Base-by-base conservation (phyloP, 768 basidiomycete genomes). In the Psilocybe cyanescens region DNA sequence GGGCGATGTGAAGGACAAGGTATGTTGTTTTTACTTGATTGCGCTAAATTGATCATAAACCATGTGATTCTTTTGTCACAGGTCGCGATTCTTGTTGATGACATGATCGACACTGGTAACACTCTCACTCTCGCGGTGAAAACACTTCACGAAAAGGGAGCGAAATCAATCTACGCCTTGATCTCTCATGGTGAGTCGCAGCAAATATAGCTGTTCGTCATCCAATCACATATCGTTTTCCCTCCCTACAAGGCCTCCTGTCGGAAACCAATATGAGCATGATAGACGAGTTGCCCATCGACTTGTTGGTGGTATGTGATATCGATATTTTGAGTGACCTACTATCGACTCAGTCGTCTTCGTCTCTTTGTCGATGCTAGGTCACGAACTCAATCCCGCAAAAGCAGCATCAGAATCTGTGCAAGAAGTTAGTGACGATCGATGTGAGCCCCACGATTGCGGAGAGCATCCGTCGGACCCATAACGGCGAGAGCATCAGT, bases 321-420 rank as follows among this genome's bases (percentile, higher is more conserved):
- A 19, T 37, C 24, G 33, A 48, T 48, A n/a, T 57, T 29, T 24
- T 50, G 3, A 24, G 4, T 14, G 9, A 50, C 49, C 30, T 50
- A 16, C 12, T 28, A 37, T 12, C n/a, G 11, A 5, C 31, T 51
- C 35, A 52, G 47, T 54, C 52, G 17, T 7, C 49, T 28, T 24
- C 24, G 2, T 24, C 24, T 19, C 19, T 24, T 24, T 2, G 24
- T 24, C 24, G 24, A 2, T 24, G 24, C 41, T 55, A 94, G 89
- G 95, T 98, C 39, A 97, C 97, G 51, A 99, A 99, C 77, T 94
- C 96, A 12, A 89, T 97, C 61, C 95, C 95, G 16, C 95, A 97
- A 81, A 82, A 72, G 51, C 81, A 87, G 57, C 89, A 95, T 66
- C 79, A 84, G 67, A 75, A 67, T 3, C 70, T 72, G 33, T 89